Evolutionary conservation across 768 basidiomycete genomes (phyloP), one percentile per base, ranked within the genome.

Genomic region (Neoboletus brunneissimus): DNA sequence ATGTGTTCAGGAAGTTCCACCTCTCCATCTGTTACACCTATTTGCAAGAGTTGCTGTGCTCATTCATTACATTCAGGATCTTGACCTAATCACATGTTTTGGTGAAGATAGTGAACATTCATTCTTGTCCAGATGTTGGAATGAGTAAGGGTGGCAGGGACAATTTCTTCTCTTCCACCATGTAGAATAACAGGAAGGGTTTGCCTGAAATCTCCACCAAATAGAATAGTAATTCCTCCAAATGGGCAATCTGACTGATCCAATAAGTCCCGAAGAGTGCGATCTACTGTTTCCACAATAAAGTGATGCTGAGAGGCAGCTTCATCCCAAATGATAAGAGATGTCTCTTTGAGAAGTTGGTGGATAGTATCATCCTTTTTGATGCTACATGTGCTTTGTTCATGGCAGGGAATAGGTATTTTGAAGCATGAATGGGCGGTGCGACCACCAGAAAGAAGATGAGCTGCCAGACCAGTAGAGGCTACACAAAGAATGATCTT

Each of bases 11-110:
- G 68, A 50, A 76, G 61, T 0, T 44, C 35, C 12, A 79, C 52
- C 2, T 53, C 35, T 3, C 55, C 61, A 15, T 52, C 53, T 32
- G 62, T 58, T 0, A 66, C 18, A 18, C 65, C 62, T 75, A 55
- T 58, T 0, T 58, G 48, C 4, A 58, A 15, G 0, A 58, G 27
- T 6, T 55, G 37, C 0, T 47, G 25, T 2, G 77, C 73, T 72
- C 73, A 79, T 1, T 60, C 54, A 47, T 61, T 34, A 37, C 58
- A 67, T 18, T 65, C 64, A 13, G 60, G 58, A 56, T 64, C 57
- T 16, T 65, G 54, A 0, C 70, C 70, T 16, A 82, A 67, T 6
- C 65, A 51, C 78, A 80, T 82, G 59, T 82, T 81, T 29, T 68
- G 54, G 4, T 40, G 53, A 4, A 81, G 70, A 40, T 71, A 60